phyloP scores from a whole-genome alignment of 495 filamentous ascomycete species.

The Podospora bellae-mahoneyi region DNA sequence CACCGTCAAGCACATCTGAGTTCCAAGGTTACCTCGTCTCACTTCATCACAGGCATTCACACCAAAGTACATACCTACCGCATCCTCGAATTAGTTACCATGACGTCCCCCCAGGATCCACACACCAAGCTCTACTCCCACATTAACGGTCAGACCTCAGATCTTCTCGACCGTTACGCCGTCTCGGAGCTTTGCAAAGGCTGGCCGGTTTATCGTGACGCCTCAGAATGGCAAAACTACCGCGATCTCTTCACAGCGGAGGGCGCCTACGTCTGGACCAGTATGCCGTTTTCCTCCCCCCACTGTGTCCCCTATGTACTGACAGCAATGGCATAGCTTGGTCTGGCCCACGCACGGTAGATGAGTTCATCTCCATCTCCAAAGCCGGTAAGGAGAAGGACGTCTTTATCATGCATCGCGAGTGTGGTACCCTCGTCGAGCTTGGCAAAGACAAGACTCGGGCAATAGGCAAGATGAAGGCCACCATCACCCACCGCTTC shows the following conservation, averaged over 20 bases:
- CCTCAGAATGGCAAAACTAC: conserved; percentile 66
- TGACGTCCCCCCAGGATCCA: conserved; percentile 46
- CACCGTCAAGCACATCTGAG: neutral
- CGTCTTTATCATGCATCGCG: conserved; percentile 66
- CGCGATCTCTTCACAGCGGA: conserved; percentile 54
- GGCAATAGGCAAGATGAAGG: conserved; percentile 71
- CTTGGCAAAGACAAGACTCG: conserved; percentile 44
- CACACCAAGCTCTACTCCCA: conserved; percentile 47
- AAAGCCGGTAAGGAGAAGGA: conserved; percentile 58
- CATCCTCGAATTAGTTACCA: conserved; percentile 15
- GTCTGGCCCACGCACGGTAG: conserved; percentile 52
- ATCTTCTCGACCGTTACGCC: conserved; percentile 52
- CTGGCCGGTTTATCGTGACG: conserved; percentile 63
- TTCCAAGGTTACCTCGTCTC: neutral
- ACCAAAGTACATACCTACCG: neutral
- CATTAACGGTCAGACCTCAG: conserved; percentile 51
- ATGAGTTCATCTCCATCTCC: conserved; percentile 58
- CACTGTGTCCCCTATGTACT: neutral
- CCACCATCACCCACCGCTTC: conserved; percentile 66
- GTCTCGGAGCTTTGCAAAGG: conserved; percentile 63
- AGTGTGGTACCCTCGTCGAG: conserved; percentile 60
- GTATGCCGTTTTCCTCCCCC: conserved; percentile 24
- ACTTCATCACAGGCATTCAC: neutral
- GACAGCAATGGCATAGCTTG: conserved; percentile 39
- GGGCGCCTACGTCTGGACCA: conserved; percentile 60